Evolutionary conservation across 2,329 filamentous ascomycete species (phyloP), one percentile per base, ranked within the genome.

Genomic region (Hymenoscyphus fructigenus): DNA sequence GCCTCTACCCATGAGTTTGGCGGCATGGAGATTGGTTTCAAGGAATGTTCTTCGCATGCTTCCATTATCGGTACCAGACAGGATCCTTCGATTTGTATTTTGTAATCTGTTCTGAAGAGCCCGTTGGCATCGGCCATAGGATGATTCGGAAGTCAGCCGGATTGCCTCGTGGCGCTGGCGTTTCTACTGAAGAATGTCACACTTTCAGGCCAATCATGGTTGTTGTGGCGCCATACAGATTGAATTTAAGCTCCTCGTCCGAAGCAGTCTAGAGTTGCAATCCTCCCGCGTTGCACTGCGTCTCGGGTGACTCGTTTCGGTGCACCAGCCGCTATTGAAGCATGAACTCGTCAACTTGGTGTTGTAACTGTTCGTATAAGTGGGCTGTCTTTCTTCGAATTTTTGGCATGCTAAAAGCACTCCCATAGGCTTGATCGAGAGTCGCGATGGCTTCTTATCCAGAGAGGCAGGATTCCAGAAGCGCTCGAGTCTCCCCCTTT

Each of bases 21-120:
- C 50, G 44, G 23, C 47, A 55, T 64, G 23, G 57, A 60, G 57
- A 60, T 60, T 56, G 23, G 53, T 10, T 50, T 50, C 44, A 50
- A 50, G 44, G 20, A 50, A 50, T 12, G 3, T 47, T 23, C 44
- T 50, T 50, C 44, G 44, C 44, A 53, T 53, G 20, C 23, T 53
- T 26, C 47, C 47, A 26, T 53, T 53, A n/a, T 4, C 47, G 23
- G 10, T 26, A 26, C 47, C 47, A 23, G 9, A 53, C 12, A 10
- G 7, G 4, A 23, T 53, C 47, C 47, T 53, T 53, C 47, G 23
- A 26, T 53, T 53, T 26, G 47, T 10, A 26, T 53, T 23, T 23
- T 53, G 47, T 26, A 53, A 53, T 53, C 23, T 23, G 20, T 53
- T 23, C 20, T 26, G 47, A 23, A 9, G 47, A 50, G 44, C 44